Base-by-base conservation (phyloP, 768 basidiomycete genomes). In the Kwoniella botswanensis region DNA sequence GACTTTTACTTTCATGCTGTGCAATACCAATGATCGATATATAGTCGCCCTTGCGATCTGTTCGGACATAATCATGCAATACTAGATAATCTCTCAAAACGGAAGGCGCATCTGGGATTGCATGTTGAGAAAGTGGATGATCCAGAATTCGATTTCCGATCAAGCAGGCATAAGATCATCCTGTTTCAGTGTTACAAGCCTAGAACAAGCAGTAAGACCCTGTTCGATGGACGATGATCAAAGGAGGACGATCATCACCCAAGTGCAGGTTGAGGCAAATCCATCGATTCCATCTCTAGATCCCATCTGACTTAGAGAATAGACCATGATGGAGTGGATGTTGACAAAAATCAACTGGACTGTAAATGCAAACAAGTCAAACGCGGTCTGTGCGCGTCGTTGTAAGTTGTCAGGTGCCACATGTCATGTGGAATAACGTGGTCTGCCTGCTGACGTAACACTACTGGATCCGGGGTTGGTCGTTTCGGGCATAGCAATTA, bases 301-400 rank as follows among this genome's bases (percentile, higher is more conserved):
- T 26, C 26, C 26, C 26, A 26, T 26, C 26, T 26, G 26, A 26
- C 26, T n/a, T n/a, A n/a, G n/a, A n/a, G n/a, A n/a, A n/a, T n/a
- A n/a, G n/a, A n/a, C n/a, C n/a, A n/a, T n/a, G n/a, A n/a, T n/a
- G n/a, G n/a, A 35, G 35, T 35, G 35, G 35, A 50, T 50, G 46
- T 50, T 50, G 46, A 50, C 46, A 50, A 50, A 50, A 50, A 50
- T 50, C 46, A 50, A 50, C 6, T 10, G 3, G 18, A 13, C 46
- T 18, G 18, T 22, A 55, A 29, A n/a, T 29, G 10, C 26, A 54
- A 65, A 65, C 29, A 65, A 66, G 52, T 66, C 65, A 66, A n/a
- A 24, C 65, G 65, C 56, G 65, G 35, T 24, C 65, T n/a, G 63
- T 35, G 26, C 63, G 63, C 63, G 63, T 65, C 17, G 53, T 65